Evolutionary conservation across 345 rosid genomes (phyloP).

Genomic region (Salix exigua): DNA sequence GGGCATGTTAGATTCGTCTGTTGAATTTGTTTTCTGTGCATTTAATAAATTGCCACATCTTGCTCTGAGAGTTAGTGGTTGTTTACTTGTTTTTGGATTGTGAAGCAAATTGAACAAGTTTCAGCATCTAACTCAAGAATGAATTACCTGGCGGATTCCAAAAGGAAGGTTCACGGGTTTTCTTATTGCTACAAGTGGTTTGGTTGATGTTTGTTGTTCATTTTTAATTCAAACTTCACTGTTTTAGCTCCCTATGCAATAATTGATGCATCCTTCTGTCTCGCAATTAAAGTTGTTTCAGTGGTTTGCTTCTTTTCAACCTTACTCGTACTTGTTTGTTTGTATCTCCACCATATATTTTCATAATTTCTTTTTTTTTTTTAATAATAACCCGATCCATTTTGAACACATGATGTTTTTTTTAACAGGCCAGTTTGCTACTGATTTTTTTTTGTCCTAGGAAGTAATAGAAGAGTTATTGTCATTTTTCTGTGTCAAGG

Average conservation of each 20-base stretch:
- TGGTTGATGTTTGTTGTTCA: not conserved
- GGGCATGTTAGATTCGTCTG: not conserved
- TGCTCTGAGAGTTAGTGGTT: not conserved
- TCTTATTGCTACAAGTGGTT: not conserved
- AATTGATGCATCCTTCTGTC: not conserved
- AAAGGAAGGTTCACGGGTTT: not conserved
- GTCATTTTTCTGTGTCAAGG: not conserved
- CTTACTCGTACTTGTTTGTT: not conserved
- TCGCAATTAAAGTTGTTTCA: not conserved
- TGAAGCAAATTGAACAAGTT: not conserved
- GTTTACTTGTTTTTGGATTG: not conserved
- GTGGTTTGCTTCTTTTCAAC: not conserved
- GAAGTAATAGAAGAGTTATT: not conserved
- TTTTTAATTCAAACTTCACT: not conserved
- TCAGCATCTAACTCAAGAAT: not conserved
- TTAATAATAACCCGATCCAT: not conserved
- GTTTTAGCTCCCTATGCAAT: too few relatives aligned
- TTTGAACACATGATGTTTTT: not conserved
- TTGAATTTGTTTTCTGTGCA: not conserved
- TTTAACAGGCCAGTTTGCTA: not conserved
- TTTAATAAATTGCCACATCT: not conserved
- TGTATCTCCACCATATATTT: not conserved
- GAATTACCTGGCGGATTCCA: not conserved
- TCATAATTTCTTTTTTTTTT: too few relatives aligned
- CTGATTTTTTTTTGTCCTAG: not conserved